phyloP scores from a whole-genome alignment of 768 basidiomycete species.

The Termitomyces sp. region DNA sequence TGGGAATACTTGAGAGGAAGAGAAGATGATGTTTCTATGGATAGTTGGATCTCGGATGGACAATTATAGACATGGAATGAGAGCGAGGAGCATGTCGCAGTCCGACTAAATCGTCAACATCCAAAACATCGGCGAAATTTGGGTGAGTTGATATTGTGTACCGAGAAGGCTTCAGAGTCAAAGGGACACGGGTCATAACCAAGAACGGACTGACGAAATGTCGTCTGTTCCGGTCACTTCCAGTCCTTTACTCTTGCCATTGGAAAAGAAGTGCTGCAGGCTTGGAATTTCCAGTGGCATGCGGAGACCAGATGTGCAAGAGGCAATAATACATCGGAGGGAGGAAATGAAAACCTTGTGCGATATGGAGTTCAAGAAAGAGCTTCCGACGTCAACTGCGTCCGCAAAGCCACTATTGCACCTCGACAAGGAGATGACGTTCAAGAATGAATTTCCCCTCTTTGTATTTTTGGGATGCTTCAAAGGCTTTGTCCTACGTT shows the following conservation, averaged over 20 bases:
- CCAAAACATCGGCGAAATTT: background rate
- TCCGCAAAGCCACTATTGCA: conserved; percentile 45
- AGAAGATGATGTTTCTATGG: background rate
- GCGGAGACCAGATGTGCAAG: conserved; percentile 7
- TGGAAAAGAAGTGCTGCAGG: background rate
- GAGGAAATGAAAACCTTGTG: background rate
- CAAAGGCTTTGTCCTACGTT: conserved; percentile 85
- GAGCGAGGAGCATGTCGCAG: background rate
- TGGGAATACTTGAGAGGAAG: background rate
- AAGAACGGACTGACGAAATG: background rate
- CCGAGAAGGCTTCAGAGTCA: background rate
- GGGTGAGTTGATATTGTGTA: background rate
- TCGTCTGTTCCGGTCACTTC: conserved; percentile 7
- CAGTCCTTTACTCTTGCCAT: conserved; percentile 1
- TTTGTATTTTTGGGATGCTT: conserved; percentile 91
- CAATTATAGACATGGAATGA: background rate
- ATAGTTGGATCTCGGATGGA: background rate
- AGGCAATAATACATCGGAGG: conserved; percentile 13
- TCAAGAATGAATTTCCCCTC: conserved; percentile 99
- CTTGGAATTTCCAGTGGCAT: conserved; percentile 18
- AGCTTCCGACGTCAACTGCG: background rate
- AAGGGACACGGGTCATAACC: conserved; percentile 5
- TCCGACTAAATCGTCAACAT: background rate
- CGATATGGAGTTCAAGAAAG: background rate
- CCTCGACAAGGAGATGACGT: conserved; percentile 82